phyloP scores from a whole-genome alignment of 208 protist genomes.

The Acanthamoeba castellanii region DNA sequence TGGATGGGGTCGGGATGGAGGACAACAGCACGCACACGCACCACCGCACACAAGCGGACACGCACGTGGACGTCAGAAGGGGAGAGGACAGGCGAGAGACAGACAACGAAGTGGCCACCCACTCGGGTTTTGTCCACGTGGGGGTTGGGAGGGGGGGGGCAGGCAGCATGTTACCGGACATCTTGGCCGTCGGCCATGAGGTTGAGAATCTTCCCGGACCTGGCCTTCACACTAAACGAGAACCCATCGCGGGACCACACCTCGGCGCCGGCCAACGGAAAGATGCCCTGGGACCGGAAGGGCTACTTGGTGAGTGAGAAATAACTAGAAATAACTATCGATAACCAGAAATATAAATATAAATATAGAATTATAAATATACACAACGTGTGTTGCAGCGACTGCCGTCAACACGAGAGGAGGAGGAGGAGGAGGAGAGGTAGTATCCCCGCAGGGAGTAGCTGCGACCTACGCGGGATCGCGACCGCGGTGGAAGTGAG shows the following conservation, averaged over 20 bases:
- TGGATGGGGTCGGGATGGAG: neutral
- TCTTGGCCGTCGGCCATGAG: constrained; percentile 33
- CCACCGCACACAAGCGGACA: too few relatives aligned
- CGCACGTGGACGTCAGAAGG: too few relatives aligned
- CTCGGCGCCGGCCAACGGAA: constrained; percentile 40
- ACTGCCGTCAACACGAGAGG: neutral
- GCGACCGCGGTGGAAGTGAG: neutral
- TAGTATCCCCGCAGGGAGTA: too few relatives aligned
- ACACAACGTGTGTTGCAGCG: too few relatives aligned
- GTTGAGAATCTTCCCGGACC: constrained; percentile 41
- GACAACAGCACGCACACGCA: neutral
- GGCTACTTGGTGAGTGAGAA: too few relatives aligned
- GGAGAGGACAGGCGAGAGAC: neutral
- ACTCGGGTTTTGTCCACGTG: too few relatives aligned
- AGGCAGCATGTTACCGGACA: too few relatives aligned
- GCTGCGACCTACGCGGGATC: too few relatives aligned
- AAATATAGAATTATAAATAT: neutral
- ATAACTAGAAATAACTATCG: too few relatives aligned
- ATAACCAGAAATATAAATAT: neutral
- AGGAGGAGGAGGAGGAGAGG: neutral
- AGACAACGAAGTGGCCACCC: too few relatives aligned
- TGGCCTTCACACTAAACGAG: constrained; percentile 21
- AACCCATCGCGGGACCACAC: constrained; percentile 57
- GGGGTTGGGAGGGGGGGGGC: too few relatives aligned
- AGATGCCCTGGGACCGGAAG: neutral